Evolutionary conservation across 2,329 filamentous ascomycete genomes (phyloP).

Genomic region (Metarhizium humberi): DNA sequence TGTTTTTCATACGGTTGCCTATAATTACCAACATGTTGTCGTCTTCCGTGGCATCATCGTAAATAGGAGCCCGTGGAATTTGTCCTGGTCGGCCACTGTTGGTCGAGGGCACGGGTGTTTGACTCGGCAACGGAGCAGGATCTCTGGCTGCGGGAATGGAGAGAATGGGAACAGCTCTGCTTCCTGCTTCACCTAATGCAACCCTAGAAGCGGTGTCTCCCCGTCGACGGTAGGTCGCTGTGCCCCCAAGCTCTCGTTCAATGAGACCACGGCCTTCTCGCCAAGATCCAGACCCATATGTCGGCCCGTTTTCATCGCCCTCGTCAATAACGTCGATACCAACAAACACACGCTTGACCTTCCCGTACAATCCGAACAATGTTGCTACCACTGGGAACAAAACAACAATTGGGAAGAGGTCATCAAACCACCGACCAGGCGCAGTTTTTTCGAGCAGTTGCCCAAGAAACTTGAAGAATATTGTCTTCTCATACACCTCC

Average conservation of each 20-base stretch:
- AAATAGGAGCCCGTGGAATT: constrained; percentile 8
- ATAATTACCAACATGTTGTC: constrained; percentile 80
- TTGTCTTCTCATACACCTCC: constrained; percentile 63
- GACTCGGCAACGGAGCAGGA: constrained; percentile 24
- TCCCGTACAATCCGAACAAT: constrained; percentile 82
- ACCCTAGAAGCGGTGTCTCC: constrained; percentile 30
- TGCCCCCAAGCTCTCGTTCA: constrained; percentile 69
- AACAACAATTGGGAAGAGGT: constrained; percentile 81
- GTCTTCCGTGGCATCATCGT: constrained; percentile 52
- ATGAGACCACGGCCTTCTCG: constrained; percentile 86
- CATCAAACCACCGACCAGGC: constrained; percentile 75
- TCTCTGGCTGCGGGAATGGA: constrained; percentile 34
- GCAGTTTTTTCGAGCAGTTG: constrained; percentile 73
- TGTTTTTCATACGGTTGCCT: constrained; percentile 81
- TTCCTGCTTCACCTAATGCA: constrained; percentile 13
- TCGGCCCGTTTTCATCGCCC: constrained; percentile 52
- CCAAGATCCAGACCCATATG: constrained; percentile 76
- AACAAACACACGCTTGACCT: constrained; percentile 70
- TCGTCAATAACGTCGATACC: constrained; percentile 67
- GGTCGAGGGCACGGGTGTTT: constrained; percentile 30
- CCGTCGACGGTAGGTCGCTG: constrained; percentile 41
- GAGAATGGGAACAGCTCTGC: constrained; percentile 35
- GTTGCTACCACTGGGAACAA: constrained; percentile 78
- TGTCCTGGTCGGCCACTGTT: constrained; percentile 19
- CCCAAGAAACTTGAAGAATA: constrained; percentile 83